These are phyloP conservation scores for Dimargaris xerosporica DNA, from an alignment of 192 early-diverging fungal genomes.

Conservation along the genomic window DNA sequence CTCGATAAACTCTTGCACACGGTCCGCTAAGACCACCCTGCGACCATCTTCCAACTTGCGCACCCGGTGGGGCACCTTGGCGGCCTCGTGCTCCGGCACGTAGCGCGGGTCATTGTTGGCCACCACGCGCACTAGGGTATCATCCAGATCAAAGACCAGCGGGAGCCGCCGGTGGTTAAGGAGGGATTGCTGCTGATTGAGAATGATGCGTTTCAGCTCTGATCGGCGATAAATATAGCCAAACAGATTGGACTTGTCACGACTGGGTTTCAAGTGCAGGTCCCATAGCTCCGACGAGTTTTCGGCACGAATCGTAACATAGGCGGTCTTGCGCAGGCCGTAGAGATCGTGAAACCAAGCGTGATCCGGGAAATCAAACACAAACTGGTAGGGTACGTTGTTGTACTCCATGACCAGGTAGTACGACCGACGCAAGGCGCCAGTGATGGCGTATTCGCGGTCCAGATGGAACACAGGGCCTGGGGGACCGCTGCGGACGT, in stretches of 20 bases:
- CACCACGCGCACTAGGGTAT: constrained; percentile 54
- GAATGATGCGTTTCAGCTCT: constrained; percentile 38
- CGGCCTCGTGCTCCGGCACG: constrained; percentile 32
- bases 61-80: constrained; percentile 31
- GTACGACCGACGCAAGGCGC: constrained; percentile 32
- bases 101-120: constrained; percentile 41
- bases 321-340: constrained; percentile 46
- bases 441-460: constrained; percentile 24
- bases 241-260: constrained; percentile 40
- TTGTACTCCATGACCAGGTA: constrained; percentile 41
- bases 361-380: constrained; percentile 46
- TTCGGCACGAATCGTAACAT: constrained; percentile 30
- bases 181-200: constrained; percentile 29
- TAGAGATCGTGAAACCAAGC: constrained; percentile 45
- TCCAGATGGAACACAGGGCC: constrained; percentile 28
- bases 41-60: constrained; percentile 39
- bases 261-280: constrained; percentile 49
- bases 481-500: constrained; percentile 22
- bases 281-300: constrained; percentile 37
- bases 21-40: constrained; percentile 43
- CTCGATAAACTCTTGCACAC: constrained; percentile 54
- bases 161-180: constrained; percentile 37
- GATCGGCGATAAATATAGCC: constrained; percentile 43
- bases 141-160: constrained; percentile 62
- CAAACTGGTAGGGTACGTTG: constrained; percentile 34